phyloP scores from a whole-genome alignment of 768 basidiomycete species.

The Boletales sp. region DNA sequence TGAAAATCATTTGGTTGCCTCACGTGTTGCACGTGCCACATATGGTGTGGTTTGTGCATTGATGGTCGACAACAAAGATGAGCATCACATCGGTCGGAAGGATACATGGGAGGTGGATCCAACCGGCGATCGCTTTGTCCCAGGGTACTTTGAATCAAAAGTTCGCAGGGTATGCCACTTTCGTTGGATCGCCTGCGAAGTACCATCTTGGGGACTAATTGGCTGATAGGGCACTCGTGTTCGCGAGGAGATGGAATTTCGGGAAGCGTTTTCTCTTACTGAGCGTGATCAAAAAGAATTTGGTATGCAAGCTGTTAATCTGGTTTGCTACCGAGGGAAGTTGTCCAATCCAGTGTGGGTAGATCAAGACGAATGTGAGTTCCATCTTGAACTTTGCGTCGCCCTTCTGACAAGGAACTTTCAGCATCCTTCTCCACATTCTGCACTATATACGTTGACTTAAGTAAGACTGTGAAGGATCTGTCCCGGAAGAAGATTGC shows the following conservation, averaged over 20 bases:
- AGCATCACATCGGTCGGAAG: constrained; percentile 8
- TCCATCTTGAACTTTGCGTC: background rate
- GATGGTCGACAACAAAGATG: background rate
- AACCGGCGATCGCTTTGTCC: constrained; percentile 6
- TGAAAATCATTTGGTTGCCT: background rate
- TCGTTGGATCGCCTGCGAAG: background rate
- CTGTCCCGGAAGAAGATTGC: background rate
- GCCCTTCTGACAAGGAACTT: background rate
- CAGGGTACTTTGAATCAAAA: constrained; percentile 12
- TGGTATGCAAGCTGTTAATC: constrained; percentile 1
- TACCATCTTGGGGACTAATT: background rate
- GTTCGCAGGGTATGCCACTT: constrained; percentile 3
- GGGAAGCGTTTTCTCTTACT: constrained; percentile 8
- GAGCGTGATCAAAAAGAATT: background rate
- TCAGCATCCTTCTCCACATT: constrained; percentile 4
- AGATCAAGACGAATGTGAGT: constrained; percentile 11
- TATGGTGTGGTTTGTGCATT: constrained; percentile 1
- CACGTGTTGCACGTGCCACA: constrained; percentile 2
- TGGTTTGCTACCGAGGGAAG: constrained; percentile 9
- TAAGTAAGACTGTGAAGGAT: background rate
- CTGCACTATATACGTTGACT: constrained; percentile 3
- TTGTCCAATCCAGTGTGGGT: constrained; percentile 10
- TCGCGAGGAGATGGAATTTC: constrained; percentile 6
- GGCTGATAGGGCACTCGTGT: constrained; percentile 2
- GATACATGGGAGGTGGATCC: constrained; percentile 7